Evolutionary conservation across 2,329 filamentous ascomycete species (phyloP), one percentile per base, ranked within the genome.

Genomic region (Xylariaceae sp.): DNA sequence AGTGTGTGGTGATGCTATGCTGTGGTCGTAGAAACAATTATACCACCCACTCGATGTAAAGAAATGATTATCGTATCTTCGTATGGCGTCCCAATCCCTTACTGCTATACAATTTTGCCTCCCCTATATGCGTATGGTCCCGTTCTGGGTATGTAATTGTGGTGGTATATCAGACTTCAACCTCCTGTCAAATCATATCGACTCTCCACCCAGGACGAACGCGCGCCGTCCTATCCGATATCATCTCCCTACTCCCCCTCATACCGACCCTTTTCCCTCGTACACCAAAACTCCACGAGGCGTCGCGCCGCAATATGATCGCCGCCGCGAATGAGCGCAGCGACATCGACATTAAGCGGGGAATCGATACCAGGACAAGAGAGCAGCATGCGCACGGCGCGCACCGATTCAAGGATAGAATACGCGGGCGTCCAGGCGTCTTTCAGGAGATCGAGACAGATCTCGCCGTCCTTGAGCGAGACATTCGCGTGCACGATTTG

Each of bases 371-470:
- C 89, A 1, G 88, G 88, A 63, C 80, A 84, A 30, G 76, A 80
- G 59, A 90, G 77, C 67, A 94, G 78, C 77, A 89, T 82, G 65
- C 88, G 83, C 64, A 93, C 82, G 51, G 85, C 85, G 67, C 88
- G 87, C 69, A 93, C 77, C 62, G 87, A 88, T 69, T 88, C 84
- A 42, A 88, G 82, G 17, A 97, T 82, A 47, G 88, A 92, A 74
- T 96, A 94, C 15, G 90, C 86, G 1, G 92, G 90, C 60, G 89
- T 88, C 93, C 93, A 97, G 15, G 82, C 82, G 57, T 87, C 82
- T 70, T 82, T 82, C 61, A 99, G 80, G 63, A 97, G 81, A 71
- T 97, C 94, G 34, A 97, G 84, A 74, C 94, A 99, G 71, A 99
- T 94, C 75, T 97, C 92, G 67, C 94, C 94, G 2, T 85, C 92